Base-by-base conservation (phyloP, 192 early-diverging fungal genomes). In the Linnemannia exigua region DNA sequence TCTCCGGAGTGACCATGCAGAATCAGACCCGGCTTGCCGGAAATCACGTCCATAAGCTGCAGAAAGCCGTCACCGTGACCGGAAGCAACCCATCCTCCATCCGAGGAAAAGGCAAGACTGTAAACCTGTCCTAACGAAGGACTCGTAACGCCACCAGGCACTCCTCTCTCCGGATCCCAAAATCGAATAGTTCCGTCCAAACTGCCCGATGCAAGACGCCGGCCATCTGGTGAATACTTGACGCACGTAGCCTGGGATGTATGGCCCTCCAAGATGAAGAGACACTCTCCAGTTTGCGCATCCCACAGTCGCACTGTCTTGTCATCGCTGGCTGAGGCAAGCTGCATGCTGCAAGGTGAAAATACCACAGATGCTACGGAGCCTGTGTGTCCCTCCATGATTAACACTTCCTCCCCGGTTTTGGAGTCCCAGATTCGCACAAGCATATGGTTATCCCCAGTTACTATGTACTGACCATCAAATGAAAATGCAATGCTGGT, bases 281-380 rank as follows among this genome's bases (percentile, higher is more conserved):
- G 15, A 6, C 7, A 5, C 25, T n/a, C 44, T 8, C 75, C 63
- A 1, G 75, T 67, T 37, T 50, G 28, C 11, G 36, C 50, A 47
- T 72, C 77, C 77, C 77, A 79, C 50, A 79, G 19, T 36, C 77
- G 48, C 19, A 79, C 20, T 5, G 67, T 68, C 25, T 22, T 33
- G 35, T 79, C 77, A 5, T 44, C 1, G 33, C 77, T 71, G 7
- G 36, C 19, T 22, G 69, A 71, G 8, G 69, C 50, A 11, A 79
- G 71, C 37, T 79, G 35, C 3, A 46, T 22, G 15, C 77, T 69
- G 7, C 38, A 44, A n/a, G 69, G 77, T 3, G 77, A 79, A 46
- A 44, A 71, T 0, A 35, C 52, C 1, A 71, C 52, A 19, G 35
- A 28, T 31, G 38, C 44, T 51, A 77, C 75, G 8, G 3, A 3